Evolutionary conservation across 768 basidiomycete genomes (phyloP).

Genomic region (Suillus ampliporus): DNA sequence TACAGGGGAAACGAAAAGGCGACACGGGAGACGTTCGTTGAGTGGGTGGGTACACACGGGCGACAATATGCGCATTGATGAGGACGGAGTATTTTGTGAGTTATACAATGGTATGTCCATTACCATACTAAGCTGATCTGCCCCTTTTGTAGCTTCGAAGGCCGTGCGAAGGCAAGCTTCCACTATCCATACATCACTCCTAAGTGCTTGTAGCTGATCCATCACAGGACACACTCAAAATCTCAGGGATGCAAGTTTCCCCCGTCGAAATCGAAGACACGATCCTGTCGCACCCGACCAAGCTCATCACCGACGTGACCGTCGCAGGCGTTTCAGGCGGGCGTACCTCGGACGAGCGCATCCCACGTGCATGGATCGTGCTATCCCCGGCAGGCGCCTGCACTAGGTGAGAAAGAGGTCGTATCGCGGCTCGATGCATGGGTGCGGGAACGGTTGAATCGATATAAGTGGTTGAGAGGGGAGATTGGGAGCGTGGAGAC

Average conservation of each 20-base stretch:
- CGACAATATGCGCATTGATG: slow-evolving; percentile 67
- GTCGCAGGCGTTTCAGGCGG: slow-evolving; percentile 80
- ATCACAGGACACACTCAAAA: slow-evolving; percentile 74
- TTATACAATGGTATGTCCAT: slow-evolving; percentile 12
- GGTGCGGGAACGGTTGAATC: slow-evolving; percentile 67
- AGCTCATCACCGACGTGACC: slow-evolving; percentile 64
- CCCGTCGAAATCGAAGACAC: slow-evolving; percentile 78
- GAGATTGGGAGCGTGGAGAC: slow-evolving; percentile 68
- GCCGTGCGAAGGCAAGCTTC: slow-evolving; percentile 65
- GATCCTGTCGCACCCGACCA: slow-evolving; percentile 63
- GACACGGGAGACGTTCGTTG: slow-evolving; percentile 60
- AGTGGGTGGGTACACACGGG: slow-evolving; percentile 81
- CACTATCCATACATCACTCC: slow-evolving; percentile 22
- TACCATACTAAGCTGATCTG: neutral
- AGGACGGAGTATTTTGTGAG: slow-evolving; percentile 68
- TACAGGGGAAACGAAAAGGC: slow-evolving; percentile 72
- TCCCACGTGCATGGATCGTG: slow-evolving; percentile 81
- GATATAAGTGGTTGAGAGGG: slow-evolving; percentile 78
- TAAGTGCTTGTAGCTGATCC: neutral
- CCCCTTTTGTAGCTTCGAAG: slow-evolving; percentile 59
- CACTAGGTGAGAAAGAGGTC: slow-evolving; percentile 47
- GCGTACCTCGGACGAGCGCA: slow-evolving; percentile 71
- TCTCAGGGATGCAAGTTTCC: slow-evolving; percentile 81
- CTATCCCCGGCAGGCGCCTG: slow-evolving; percentile 60
- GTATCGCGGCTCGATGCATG: slow-evolving; percentile 60